Conservation (phyloP, 2,329 filamentous ascomycete species). For the Claviceps sp. region DNA sequence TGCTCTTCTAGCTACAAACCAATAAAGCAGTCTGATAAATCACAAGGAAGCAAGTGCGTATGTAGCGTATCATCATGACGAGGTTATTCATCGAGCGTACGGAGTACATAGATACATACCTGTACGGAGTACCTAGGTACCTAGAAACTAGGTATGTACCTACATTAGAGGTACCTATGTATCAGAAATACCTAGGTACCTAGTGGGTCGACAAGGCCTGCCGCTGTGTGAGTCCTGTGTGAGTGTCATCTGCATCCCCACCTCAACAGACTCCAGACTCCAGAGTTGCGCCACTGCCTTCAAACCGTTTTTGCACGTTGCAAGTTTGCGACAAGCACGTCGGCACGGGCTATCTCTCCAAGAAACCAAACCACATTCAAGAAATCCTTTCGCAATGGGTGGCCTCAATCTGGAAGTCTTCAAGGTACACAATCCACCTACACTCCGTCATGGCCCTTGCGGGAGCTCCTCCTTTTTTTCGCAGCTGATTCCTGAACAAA, state of each 20-base stretch:
- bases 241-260: too few relatives aligned
- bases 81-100: slow-evolving; percentile 7
- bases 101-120: too few relatives aligned
- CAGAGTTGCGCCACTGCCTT: background rate
- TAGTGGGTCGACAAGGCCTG: background rate
- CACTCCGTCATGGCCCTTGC: background rate
- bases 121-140: too few relatives aligned
- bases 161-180: background rate
- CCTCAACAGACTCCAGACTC: too few relatives aligned
- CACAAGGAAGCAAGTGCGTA: background rate
- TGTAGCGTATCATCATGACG: slow-evolving; percentile 9
- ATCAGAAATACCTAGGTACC: background rate
- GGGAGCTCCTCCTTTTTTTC: background rate
- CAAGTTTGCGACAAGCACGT: background rate
- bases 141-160: too few relatives aligned
- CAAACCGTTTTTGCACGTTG: background rate
- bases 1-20: background rate
- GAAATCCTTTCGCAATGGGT: slow-evolving; percentile 37
- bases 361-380: slow-evolving; percentile 7
- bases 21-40: background rate
- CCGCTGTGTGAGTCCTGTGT: background rate
- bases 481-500: background rate
- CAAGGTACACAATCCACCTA: slow-evolving; percentile 51
- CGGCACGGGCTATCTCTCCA: background rate
- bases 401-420: slow-evolving; percentile 89